These are phyloP conservation scores for Micractinium sp. DNA, from an alignment of 139 green algal species.

Conservation along the genomic window DNA sequence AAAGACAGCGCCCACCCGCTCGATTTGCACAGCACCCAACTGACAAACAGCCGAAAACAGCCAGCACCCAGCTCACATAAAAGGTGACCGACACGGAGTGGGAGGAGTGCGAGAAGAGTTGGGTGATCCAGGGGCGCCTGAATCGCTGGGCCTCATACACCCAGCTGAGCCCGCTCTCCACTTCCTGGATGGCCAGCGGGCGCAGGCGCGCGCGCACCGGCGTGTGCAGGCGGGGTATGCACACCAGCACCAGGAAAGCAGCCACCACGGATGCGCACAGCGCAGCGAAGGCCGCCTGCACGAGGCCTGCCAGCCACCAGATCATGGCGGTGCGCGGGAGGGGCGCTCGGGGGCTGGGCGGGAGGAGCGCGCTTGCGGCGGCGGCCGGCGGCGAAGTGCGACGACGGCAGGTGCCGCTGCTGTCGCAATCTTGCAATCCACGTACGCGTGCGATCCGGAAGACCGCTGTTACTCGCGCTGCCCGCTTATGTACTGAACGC, in stretches of 20 bases:
- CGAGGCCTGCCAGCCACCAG: not conserved
- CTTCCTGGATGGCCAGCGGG: conserved; percentile 43
- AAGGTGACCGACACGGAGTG: conserved; percentile 51
- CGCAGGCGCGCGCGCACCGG: conserved; percentile 31
- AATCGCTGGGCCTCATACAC: conserved; percentile 36
- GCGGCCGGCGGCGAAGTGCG: no score
- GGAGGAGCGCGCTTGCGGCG: no score
- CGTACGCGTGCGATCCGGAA: no score
- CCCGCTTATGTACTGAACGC: no score
- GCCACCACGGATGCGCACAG: conserved; percentile 38
- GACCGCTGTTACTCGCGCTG: no score
- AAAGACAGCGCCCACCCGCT: not conserved
- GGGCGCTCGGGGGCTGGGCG: no score
- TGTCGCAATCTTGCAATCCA: no score
- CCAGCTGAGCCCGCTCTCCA: conserved; percentile 44
- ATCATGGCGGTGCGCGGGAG: no score
- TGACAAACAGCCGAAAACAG: not conserved
- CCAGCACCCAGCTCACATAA: conserved; percentile 41
- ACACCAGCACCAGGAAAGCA: conserved; percentile 48
- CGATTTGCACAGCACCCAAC: not conserved
- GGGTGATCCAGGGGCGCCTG: conserved; percentile 38
- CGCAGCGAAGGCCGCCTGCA: conserved; percentile 14
- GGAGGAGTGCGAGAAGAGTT: conserved; percentile 40
- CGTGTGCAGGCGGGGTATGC: conserved; percentile 46
- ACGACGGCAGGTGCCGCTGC: no score